phyloP scores from a whole-genome alignment of 352 stramenopile genomes.

The Pythium brassicae region DNA sequence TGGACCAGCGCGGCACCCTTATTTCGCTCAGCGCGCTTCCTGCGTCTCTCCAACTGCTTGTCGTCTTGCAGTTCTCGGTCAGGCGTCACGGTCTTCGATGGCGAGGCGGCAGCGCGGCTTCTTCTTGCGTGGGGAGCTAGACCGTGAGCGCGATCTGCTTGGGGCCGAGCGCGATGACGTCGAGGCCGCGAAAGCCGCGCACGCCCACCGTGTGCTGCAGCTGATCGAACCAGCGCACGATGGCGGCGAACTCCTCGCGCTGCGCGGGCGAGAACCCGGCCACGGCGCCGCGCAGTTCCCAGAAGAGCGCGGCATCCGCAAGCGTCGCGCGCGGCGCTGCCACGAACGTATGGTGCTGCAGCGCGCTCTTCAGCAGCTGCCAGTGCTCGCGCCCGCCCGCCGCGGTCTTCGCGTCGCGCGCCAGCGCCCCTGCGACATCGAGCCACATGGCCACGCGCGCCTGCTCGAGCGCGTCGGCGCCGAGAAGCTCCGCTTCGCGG shows the following conservation, averaged over 20 bases:
- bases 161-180: slow-evolving; percentile 47
- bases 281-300: slow-evolving; percentile 42
- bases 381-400: slow-evolving; percentile 39
- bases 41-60: too few species aligned
- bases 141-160: slow-evolving; percentile 58
- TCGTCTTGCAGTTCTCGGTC: too few species aligned
- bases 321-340: slow-evolving; percentile 69
- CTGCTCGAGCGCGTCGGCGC: slow-evolving; percentile 53
- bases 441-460: slow-evolving; percentile 80
- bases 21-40: too few species aligned
- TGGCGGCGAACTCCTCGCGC: slow-evolving; percentile 42
- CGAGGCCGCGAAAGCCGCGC: slow-evolving; percentile 71
- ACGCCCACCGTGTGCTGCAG: slow-evolving; percentile 81
- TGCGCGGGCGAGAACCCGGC: slow-evolving; percentile 29
- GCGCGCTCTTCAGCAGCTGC: slow-evolving; percentile 51
- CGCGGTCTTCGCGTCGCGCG: slow-evolving; percentile 33
- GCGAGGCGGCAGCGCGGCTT: neutral
- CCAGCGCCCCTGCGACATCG: slow-evolving; percentile 45
- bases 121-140: slow-evolving; percentile 24
- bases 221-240: slow-evolving; percentile 85
- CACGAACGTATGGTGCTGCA: slow-evolving; percentile 64
- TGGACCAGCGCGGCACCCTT: too few species aligned
- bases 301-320: slow-evolving; percentile 77
- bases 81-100: neutral
- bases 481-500: slow-evolving; percentile 65